Percentiles rank a stretch among this genome's conserved stretches.
Evolutionary conservation across 768 basidiomycete genomes (phyloP).

Genomic region (Tubosaeta sp.): DNA sequence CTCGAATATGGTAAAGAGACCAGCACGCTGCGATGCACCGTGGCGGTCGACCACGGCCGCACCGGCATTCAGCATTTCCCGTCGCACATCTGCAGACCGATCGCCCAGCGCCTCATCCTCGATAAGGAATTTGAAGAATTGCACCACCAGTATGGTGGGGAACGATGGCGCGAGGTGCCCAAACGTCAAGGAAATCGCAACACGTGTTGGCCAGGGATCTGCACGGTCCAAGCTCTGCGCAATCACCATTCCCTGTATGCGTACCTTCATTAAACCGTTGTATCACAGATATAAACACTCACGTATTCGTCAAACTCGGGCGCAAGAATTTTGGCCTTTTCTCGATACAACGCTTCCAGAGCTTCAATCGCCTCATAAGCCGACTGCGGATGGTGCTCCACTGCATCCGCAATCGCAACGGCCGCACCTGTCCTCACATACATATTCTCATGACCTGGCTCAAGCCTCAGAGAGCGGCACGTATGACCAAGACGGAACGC

Average conservation of each 20-base stretch:
- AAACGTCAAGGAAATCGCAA: constrained; percentile 69
- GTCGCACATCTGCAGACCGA: constrained; percentile 72
- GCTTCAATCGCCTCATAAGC: constrained; percentile 43
- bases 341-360: constrained; percentile 73
- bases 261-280: not conserved
- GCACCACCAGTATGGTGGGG: constrained; percentile 52
- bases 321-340: constrained; percentile 83
- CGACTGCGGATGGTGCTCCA: constrained; percentile 64
- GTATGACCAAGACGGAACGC: constrained; percentile 1
- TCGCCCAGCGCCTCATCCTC: constrained; percentile 87
- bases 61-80: constrained; percentile 84
- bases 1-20: constrained; percentile 81
- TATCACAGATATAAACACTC: constrained; percentile 20
- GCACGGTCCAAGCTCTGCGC: constrained; percentile 77
- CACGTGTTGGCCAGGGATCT: constrained; percentile 85
- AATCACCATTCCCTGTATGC: constrained; percentile 82
- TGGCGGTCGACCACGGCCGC: constrained; percentile 78
- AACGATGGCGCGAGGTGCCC: constrained; percentile 65
- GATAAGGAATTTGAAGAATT: constrained; percentile 84
- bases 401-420: constrained; percentile 70
- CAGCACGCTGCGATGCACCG: constrained; percentile 66
- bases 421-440: constrained; percentile 77
- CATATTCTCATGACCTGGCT: constrained; percentile 67
- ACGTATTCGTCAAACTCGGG: constrained; percentile 95
- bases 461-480: not conserved